Evolutionary conservation across 2,329 filamentous ascomycete genomes (phyloP).

Genomic region (Trichoderma sp.): DNA sequence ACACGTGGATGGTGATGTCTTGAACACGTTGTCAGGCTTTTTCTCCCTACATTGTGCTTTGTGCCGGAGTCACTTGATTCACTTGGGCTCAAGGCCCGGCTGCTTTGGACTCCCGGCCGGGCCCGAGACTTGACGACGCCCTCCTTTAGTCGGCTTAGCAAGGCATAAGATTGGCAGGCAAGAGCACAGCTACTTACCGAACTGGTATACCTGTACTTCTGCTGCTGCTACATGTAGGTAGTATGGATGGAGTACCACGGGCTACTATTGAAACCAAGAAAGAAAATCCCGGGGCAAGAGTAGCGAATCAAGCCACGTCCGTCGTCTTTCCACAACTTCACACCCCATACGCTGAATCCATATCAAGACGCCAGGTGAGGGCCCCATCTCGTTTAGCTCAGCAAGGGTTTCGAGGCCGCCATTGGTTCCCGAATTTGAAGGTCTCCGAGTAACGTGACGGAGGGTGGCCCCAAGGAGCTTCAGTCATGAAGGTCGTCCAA

Average conservation of each 20-base stretch:
- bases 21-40: neutral
- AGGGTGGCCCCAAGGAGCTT: slow-evolving; percentile 23
- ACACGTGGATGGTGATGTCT: neutral
- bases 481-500: slow-evolving; percentile 13
- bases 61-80: slow-evolving; percentile 38
- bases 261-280: neutral
- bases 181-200: neutral
- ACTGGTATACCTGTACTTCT: neutral
- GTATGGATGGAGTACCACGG: neutral
- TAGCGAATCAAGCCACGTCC: slow-evolving; percentile 9
- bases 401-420: slow-evolving; percentile 39
- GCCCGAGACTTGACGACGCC: slow-evolving; percentile 35
- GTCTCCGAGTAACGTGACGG: slow-evolving; percentile 43
- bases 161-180: neutral
- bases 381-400: slow-evolving; percentile 30
- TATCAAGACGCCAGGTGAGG: slow-evolving; percentile 11
- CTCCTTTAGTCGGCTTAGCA: slow-evolving; percentile 33
- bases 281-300: neutral
- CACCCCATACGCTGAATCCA: slow-evolving; percentile 7
- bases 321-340: slow-evolving; percentile 2
- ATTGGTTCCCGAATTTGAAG: slow-evolving; percentile 43
- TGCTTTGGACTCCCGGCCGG: slow-evolving; percentile 36
- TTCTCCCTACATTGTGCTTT: neutral
- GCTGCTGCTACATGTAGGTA: neutral
- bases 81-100: slow-evolving; percentile 37